phyloP scores from a whole-genome alignment of 805 yeast species.

The Cyberlindnera mycetangii region DNA sequence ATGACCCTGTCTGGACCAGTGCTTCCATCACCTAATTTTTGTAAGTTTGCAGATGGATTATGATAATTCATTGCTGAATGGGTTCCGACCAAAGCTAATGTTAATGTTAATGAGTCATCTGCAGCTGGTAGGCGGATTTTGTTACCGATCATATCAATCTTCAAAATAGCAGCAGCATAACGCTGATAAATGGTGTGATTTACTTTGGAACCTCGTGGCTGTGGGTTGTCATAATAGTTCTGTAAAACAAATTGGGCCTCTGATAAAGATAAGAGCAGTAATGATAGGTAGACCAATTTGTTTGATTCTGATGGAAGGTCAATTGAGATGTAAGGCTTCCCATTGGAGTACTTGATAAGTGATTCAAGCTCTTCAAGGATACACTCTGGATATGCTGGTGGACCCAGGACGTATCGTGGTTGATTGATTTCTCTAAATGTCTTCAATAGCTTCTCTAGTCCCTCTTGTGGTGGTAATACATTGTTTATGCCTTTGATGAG shows the following conservation, averaged over 20 bases:
- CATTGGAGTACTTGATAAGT: background rate
- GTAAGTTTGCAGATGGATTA: background rate
- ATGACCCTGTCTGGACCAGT: background rate
- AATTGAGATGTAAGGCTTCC: background rate
- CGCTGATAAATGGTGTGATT: background rate
- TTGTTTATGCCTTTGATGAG: background rate
- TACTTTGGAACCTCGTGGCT: background rate
- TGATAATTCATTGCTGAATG: background rate
- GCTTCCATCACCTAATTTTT: background rate
- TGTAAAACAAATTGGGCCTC: background rate
- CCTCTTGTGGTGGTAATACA: background rate
- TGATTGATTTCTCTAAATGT: background rate
- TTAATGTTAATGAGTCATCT: background rate
- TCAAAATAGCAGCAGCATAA: conserved; percentile 2
- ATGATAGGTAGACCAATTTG: background rate
- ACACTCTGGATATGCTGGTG: background rate
- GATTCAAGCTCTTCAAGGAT: background rate
- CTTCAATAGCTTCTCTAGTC: background rate
- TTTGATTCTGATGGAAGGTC: background rate
- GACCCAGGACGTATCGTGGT: conserved; percentile 1
- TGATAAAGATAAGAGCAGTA: background rate
- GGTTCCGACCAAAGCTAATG: conserved; percentile 2
- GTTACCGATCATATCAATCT: background rate
- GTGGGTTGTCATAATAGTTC: background rate
- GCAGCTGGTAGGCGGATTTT: background rate